Evolutionary conservation across 192 early-diverging fungal species (phyloP).

Genomic region (Coemansia sp.): DNA sequence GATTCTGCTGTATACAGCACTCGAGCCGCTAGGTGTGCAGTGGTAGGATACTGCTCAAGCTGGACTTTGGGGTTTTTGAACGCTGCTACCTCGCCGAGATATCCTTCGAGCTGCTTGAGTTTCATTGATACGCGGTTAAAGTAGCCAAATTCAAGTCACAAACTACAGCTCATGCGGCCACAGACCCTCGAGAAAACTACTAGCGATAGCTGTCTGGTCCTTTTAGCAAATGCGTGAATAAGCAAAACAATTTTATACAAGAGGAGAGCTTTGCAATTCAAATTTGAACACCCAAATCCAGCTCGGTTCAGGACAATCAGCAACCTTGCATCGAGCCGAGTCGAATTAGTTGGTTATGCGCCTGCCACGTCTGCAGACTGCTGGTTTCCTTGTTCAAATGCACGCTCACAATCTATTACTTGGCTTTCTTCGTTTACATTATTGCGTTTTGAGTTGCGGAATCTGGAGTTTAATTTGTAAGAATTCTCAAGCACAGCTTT

Average conservation of each 20-base stretch:
- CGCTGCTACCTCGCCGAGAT: conserved; percentile 61
- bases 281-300: too few relatives aligned
- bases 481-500: neutral
- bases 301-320: neutral
- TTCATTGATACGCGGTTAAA: conserved; percentile 53
- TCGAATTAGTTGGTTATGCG: neutral
- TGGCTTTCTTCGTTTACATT: neutral
- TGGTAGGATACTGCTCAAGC: conserved; percentile 78
- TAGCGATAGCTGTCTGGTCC: too few relatives aligned
- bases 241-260: neutral
- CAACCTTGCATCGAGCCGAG: conserved; percentile 1
- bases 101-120: conserved; percentile 69
- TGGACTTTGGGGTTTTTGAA: conserved; percentile 72
- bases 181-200: too few relatives aligned
- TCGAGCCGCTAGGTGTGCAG: conserved; percentile 70
- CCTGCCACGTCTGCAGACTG: conserved; percentile 7
- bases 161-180: too few relatives aligned
- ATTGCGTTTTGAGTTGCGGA: neutral
- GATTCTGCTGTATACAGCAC: conserved; percentile 76
- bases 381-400: neutral
- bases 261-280: neutral
- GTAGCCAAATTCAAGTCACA: neutral
- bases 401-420: neutral
- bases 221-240: too few relatives aligned
- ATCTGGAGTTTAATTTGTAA: neutral